phyloP scores from a whole-genome alignment of 768 basidiomycete species.

The Lactarius quietus region DNA sequence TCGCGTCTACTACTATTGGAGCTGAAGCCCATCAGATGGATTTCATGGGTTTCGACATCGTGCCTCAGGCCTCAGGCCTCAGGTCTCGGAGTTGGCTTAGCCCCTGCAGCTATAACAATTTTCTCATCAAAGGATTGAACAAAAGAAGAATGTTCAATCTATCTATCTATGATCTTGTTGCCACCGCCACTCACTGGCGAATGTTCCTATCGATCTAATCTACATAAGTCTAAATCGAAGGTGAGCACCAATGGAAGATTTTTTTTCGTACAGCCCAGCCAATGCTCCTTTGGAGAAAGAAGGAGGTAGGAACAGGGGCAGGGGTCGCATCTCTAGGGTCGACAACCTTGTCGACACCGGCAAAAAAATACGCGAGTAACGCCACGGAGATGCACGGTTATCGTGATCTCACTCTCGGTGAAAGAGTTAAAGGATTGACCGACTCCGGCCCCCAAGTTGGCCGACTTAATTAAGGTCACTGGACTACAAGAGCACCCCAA shows the following conservation, averaged over 20 bases:
- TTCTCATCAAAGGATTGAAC: not conserved
- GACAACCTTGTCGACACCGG: not conserved
- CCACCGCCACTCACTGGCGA: not conserved
- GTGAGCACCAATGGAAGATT: not conserved
- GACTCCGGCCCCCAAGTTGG: not conserved
- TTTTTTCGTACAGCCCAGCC: not conserved
- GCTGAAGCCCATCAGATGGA: not conserved
- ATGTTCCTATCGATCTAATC: not conserved
- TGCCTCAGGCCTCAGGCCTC: not conserved
- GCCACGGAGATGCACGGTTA: not conserved
- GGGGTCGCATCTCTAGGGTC: not conserved
- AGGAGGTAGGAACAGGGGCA: not conserved
- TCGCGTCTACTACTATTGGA: no score
- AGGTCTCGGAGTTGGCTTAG: not conserved
- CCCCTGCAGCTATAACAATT: not conserved
- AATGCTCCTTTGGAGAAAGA: not conserved
- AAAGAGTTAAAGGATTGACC: not conserved
- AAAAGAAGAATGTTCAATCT: not conserved
- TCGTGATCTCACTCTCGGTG: not conserved
- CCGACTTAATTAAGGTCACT: not conserved
- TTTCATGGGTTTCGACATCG: not conserved
- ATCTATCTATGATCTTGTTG: not conserved
- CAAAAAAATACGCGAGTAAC: not conserved
- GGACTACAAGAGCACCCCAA: not conserved
- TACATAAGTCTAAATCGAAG: not conserved